Evolutionary conservation across 768 basidiomycete species (phyloP).

Genomic region (Mycena kentingensis): DNA sequence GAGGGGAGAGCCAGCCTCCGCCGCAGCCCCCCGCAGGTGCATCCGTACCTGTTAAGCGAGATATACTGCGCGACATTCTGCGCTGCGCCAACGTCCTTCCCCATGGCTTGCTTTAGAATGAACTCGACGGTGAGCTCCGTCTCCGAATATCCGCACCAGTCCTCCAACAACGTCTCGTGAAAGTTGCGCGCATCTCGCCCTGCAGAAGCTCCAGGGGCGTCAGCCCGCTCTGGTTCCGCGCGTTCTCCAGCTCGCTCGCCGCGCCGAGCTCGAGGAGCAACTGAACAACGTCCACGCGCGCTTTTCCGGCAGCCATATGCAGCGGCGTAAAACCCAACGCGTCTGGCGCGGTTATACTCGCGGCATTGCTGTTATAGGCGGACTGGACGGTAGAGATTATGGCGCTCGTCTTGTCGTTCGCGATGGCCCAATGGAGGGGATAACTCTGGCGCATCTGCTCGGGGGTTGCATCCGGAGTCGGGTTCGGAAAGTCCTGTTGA

Average conservation of each 20-base stretch:
- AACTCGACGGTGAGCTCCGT: constrained; percentile 10
- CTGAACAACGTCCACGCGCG: constrained; percentile 9
- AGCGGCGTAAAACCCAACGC: constrained; percentile 17
- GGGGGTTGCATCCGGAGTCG: not conserved
- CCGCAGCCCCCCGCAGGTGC: constrained; percentile 1
- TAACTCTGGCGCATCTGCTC: not conserved
- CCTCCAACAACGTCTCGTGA: constrained; percentile 4
- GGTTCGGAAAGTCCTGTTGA: not conserved
- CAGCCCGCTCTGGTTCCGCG: constrained; percentile 8
- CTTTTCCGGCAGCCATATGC: constrained; percentile 5
- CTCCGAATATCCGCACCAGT: constrained; percentile 12
- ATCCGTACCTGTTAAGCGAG: not conserved
- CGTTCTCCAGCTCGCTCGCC: constrained; percentile 10
- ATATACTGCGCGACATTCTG: not conserved
- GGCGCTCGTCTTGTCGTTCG: not conserved
- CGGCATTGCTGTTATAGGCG: constrained; percentile 8
- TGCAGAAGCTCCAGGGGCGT: constrained; percentile 15
- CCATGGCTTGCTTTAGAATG: constrained; percentile 14
- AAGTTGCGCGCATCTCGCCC: constrained; percentile 5
- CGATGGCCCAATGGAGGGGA: constrained; percentile 13
- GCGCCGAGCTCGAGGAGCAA: constrained; percentile 16
- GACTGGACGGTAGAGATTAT: constrained; percentile 3
- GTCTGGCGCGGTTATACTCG: constrained; percentile 13
- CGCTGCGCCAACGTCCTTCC: not conserved
- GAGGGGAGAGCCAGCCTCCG: constrained; percentile 4